Evolutionary conservation across 257 asterid genomes (phyloP).

Genomic region (Nicotiana attenuata): DNA sequence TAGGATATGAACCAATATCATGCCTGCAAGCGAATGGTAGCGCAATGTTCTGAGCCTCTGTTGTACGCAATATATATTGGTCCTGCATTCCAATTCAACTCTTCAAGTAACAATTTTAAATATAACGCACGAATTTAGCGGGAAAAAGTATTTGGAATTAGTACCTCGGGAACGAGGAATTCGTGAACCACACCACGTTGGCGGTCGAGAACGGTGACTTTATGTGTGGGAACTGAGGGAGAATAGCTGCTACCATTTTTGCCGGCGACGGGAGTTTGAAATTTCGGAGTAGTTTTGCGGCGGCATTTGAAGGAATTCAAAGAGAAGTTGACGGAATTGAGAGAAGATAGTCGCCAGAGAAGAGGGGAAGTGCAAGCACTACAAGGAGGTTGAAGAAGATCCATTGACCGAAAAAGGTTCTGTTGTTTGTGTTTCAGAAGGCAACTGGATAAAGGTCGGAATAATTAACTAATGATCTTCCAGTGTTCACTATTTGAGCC

Average conservation of each 20-base stretch:
- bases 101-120: not conserved
- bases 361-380: slow-evolving; percentile 11
- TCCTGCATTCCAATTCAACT: slow-evolving; percentile 47
- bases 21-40: slow-evolving; percentile 98
- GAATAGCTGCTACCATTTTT: slow-evolving; percentile 15
- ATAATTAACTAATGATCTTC: too few species aligned
- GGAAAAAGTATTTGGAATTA: not conserved
- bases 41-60: slow-evolving; percentile 73
- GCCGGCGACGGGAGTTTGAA: slow-evolving; percentile 19
- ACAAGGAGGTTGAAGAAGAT: slow-evolving; percentile 25
- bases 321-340: slow-evolving; percentile 9
- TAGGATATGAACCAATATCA: slow-evolving; percentile 51
- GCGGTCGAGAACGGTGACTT: slow-evolving; percentile 36
- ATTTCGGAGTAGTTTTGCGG: slow-evolving; percentile 9
- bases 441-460: not conserved
- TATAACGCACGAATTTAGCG: not conserved
- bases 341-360: not conserved
- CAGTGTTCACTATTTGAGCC: too few species aligned
- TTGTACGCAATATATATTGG: slow-evolving; percentile 87
- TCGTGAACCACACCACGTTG: slow-evolving; percentile 30
- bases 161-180: slow-evolving; percentile 36
- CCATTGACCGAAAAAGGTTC: slow-evolving; percentile 6
- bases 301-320: not conserved
- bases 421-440: not conserved
- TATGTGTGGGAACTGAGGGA: slow-evolving; percentile 28